These are phyloP conservation scores for Emmonsia crescens DNA, from an alignment of 2,329 filamentous ascomycete species.

Conservation along the genomic window DNA sequence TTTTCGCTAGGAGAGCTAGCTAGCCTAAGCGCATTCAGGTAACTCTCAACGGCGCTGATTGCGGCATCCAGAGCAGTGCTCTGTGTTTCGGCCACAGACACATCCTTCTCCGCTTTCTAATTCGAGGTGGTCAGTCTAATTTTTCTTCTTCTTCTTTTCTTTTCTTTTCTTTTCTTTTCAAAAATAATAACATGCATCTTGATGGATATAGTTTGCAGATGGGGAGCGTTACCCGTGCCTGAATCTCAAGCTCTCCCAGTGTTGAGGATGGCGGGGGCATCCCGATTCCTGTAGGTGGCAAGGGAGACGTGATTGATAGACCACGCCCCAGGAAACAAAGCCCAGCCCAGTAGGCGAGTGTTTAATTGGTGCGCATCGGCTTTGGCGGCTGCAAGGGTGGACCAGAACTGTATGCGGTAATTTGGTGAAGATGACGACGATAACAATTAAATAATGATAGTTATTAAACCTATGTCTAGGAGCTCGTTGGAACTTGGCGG, in stretches of 20 bases:
- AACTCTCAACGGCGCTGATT: conserved; percentile 66
- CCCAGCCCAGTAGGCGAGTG: not conserved
- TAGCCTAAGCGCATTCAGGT: conserved; percentile 63
- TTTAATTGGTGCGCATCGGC: not conserved
- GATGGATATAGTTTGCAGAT: not conserved
- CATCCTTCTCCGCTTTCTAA: conserved; percentile 13
- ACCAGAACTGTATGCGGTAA: not conserved
- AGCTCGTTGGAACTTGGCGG: not conserved
- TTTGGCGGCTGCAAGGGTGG: not conserved
- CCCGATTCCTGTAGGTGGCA: not conserved
- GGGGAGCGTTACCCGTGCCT: conserved; percentile 5
- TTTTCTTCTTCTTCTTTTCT: too few relatives aligned
- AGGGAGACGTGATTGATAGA: not conserved
- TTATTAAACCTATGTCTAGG: too few relatives aligned
- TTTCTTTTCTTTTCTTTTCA: not conserved
- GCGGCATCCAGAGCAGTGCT: conserved; percentile 62
- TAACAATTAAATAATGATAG: not conserved
- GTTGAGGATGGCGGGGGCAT: not conserved
- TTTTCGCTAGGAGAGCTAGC: conserved; percentile 54
- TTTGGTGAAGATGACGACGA: not conserved
- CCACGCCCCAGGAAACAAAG: not conserved
- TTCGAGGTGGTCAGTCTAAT: not conserved
- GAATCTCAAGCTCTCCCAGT: conserved; percentile 1
- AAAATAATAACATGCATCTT: not conserved
- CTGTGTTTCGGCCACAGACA: conserved; percentile 42